Evolutionary conservation across 2,329 filamentous ascomycete species (phyloP), one percentile per base, ranked within the genome.

Genomic region (Penicillium sclerotigenum): DNA sequence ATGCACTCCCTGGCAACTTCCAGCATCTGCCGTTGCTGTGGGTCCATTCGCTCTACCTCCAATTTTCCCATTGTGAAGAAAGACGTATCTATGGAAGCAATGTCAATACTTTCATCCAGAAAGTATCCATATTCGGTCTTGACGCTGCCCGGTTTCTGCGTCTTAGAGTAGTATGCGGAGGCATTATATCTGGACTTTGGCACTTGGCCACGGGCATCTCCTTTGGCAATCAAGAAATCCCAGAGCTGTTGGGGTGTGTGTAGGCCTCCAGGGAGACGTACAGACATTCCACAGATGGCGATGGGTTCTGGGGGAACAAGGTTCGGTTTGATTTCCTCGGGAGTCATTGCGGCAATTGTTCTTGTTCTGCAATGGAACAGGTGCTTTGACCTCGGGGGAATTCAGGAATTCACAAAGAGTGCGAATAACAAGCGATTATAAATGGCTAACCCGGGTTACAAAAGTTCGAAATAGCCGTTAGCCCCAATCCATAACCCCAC

Each of bases 1-100:
- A 72, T 41, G 7, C 57, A 61, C 48, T 72, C 70, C 6, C 59
- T 56, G 6, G 57, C 57, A 29, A 70, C 63, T 41, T 71, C 70
- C 1, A 72, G 53, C 20, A 69, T 33, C 8, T 60, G 53, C 2
- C 68, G 57, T 38, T 71, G 68, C 42, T 70, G 66, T 0, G 69
- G 70, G 38, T 72, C 70, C 28, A 59, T 37, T 1, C 34, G 26
- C 42, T 59, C 61, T 0, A 60, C 54, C 29, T 71, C 69, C 0
- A 24, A 26, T 1, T 42, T 28, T 4, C 46, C 40, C 47, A 71
- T 63, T 2, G 54, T 42, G 47, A 68, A 72, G 50, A 69, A 66
- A 1, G 59, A 54, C 1, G 64, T 57, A 49, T 72, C 70, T 1
- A 71, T 36, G 9, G 24, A 20, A 9, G 18, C 47, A 5, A 67